Evolutionary conservation across 2,329 filamentous ascomycete genomes (phyloP), one percentile per base, ranked within the genome.

Genomic region (Sclerotinia subarctica): DNA sequence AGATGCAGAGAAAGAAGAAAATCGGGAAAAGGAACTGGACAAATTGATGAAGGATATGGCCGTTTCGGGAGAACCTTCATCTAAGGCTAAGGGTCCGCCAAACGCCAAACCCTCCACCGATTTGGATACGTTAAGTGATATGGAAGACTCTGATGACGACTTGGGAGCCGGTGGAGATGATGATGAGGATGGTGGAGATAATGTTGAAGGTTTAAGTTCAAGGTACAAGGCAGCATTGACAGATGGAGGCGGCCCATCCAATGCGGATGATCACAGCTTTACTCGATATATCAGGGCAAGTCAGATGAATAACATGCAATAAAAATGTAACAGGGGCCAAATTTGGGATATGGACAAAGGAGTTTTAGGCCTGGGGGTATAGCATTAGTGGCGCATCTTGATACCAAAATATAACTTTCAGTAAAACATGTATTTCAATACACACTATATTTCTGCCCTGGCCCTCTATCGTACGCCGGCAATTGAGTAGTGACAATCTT

Each of bases 1-100:
- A 32, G 92, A 96, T 70, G 86, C 90, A 70, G 85, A 88, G 73
- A 94, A 94, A 82, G 84, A 87, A 70, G 85, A 85, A 69, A 81
- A 86, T 38, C 85, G 93, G 57, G 89, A 97, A 75, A 87, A 90
- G 75, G 94, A 99, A 78, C 81, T 99, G 38, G 92, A 91, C 70
- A 93, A 92, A 81, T 88, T 99, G 83, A 97, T 99, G 93, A 90
- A 90, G 77, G 94, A 95, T 73, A 96, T 99, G 92, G 84, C 84
- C 65, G 85, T 92, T 57, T 82, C 82, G 26, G 79, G 80, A 29
- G 70, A 79, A 66, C 53, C 73, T 68, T 74, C 73, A 10, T 82
- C 82, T 68, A 78, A 68, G 74, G 76, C 67, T 2, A 58, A 60
- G n/a, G 54, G 53, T 17, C 64, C 52, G 49, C n/a, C 67, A 47